Percentiles rank a stretch among this genome's conserved stretches.
Conservation (phyloP, 2,329 filamentous ascomycete species). For the Thermothelomyces thermophilus region DNA sequence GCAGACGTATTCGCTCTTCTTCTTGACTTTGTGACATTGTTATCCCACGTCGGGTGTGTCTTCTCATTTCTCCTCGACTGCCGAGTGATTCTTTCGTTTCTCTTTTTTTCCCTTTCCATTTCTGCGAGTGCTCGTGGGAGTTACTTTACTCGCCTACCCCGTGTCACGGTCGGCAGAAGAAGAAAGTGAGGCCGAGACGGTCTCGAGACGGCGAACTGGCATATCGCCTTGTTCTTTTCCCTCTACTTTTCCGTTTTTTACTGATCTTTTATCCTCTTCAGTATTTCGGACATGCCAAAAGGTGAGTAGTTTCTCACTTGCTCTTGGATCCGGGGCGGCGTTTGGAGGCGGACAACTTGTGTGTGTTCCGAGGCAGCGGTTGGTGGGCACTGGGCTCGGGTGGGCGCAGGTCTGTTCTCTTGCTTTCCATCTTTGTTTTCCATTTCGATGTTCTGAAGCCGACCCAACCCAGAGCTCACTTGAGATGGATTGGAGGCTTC, state of each 20-base stretch:
- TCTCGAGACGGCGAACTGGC: no score
- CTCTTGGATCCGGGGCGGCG: not conserved
- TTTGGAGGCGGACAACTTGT: not conserved
- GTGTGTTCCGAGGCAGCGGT: not conserved
- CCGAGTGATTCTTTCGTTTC: not conserved
- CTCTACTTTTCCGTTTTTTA: not conserved
- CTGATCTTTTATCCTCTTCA: not conserved
- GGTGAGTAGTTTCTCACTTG: not conserved
- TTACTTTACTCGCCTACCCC: no score
- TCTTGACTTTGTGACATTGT: not conserved
- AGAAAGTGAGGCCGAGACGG: no score
- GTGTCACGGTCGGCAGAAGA: no score
- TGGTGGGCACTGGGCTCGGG: no score
- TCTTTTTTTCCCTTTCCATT: not conserved
- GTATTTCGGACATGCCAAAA: not conserved
- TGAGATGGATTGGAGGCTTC: no score
- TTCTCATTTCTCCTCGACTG: not conserved
- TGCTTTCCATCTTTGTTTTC: not conserved
- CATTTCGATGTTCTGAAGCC: no score
- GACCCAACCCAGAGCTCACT: no score
- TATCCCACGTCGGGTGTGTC: no score
- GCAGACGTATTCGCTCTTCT: not conserved
- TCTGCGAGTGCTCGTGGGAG: not conserved
- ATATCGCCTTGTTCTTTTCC: not conserved
- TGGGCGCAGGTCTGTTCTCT: not conserved